These are phyloP conservation scores for Phyllosticta ampelicida DNA, from an alignment of 2,329 filamentous ascomycete species.

Conservation along the genomic window DNA sequence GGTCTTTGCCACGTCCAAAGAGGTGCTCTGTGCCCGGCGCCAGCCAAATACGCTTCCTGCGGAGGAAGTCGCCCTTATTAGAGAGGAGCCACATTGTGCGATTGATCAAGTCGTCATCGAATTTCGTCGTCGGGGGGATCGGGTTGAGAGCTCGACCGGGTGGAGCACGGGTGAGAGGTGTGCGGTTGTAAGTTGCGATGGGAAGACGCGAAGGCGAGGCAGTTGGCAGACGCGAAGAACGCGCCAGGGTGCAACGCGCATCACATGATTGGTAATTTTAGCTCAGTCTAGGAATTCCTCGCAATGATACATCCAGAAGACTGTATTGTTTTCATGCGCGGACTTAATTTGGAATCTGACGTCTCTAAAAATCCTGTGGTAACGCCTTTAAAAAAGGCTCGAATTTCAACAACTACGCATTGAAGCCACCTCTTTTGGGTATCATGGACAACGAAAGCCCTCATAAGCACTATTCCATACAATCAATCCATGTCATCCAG, in stretches of 20 bases:
- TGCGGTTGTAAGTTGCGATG: neutral
- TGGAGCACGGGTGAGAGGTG: neutral
- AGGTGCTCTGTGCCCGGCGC: constrained; percentile 76
- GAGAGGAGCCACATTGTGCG: constrained; percentile 43
- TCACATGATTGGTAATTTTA: neutral
- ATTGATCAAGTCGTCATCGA: neutral
- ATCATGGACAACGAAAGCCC: constrained; percentile 1
- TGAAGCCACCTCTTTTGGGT: neutral
- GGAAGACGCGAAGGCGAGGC: neutral
- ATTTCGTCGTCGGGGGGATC: neutral
- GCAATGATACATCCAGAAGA: neutral
- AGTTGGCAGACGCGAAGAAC: neutral
- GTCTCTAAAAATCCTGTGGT: too few species aligned
- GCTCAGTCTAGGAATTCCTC: neutral
- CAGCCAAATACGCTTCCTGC: constrained; percentile 67
- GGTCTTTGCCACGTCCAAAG: constrained; percentile 63
- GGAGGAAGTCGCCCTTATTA: constrained; percentile 44
- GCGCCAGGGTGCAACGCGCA: neutral
- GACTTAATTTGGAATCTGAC: neutral
- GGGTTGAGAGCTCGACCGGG: neutral
- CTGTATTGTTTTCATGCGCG: neutral
- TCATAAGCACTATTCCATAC: neutral
- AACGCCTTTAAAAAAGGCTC: neutral
- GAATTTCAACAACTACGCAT: neutral
- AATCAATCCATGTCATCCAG: constrained; percentile 52